Evolutionary conservation across 352 stramenopile species (phyloP).

Genomic region (Globisporangium mamillatum): DNA sequence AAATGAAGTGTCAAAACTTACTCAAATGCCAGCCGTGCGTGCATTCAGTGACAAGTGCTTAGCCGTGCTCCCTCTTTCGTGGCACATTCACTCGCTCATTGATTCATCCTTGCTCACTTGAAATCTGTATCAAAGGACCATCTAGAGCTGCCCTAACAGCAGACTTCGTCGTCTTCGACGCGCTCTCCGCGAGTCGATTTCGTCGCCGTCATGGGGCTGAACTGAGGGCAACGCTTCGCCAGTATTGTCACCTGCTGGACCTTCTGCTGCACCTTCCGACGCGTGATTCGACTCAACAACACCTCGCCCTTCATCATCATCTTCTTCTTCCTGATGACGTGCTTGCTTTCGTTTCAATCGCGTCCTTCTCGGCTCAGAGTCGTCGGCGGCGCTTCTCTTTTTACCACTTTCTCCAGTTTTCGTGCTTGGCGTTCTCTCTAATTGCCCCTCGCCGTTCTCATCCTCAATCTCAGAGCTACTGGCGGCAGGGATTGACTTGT

Average conservation of each 20-base stretch:
- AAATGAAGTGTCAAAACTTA: slow-evolving; percentile 1
- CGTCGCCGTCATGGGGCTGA: slow-evolving; percentile 19
- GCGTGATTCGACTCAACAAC: background rate
- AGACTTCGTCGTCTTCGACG: slow-evolving; percentile 28
- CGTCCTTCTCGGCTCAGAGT: slow-evolving; percentile 13
- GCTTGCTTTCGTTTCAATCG: slow-evolving; percentile 7
- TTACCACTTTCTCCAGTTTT: background rate
- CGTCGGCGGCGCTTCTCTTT: background rate
- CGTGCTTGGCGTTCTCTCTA: background rate
- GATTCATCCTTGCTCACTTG: background rate
- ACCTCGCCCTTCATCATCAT: background rate
- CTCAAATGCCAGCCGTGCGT: background rate
- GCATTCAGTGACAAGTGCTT: background rate
- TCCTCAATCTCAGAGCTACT: background rate
- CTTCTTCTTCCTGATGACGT: background rate
- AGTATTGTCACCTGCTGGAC: background rate
- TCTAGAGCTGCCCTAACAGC: slow-evolving; percentile 1
- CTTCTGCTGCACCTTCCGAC: background rate
- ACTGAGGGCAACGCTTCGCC: background rate
- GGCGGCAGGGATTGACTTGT: background rate
- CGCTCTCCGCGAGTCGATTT: slow-evolving; percentile 31
- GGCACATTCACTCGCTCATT: background rate
- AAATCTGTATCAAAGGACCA: background rate
- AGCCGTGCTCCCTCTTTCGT: slow-evolving; percentile 1
- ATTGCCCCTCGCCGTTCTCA: background rate